phyloP scores from a whole-genome alignment of 441 rosid genomes.

The Rhodomyrtus psidioides region DNA sequence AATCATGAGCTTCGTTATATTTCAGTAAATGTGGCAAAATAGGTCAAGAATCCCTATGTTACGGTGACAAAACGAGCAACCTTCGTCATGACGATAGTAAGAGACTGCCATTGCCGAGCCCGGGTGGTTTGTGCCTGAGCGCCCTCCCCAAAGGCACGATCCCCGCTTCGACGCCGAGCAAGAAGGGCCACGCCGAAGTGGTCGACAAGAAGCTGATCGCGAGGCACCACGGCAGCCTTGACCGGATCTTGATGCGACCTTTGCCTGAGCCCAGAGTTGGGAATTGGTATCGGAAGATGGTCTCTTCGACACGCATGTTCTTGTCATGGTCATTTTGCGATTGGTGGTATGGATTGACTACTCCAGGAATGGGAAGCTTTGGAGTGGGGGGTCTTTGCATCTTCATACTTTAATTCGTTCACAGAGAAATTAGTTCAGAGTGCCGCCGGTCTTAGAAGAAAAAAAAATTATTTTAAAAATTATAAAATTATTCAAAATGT shows the following conservation, averaged over 20 bases:
- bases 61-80: neutral
- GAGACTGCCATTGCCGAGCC: slow-evolving; percentile 19
- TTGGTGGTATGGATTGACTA: neutral
- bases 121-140: slow-evolving; percentile 25
- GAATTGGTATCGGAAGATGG: slow-evolving; percentile 12
- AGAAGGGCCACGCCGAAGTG: slow-evolving; percentile 43
- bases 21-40: neutral
- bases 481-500: no score
- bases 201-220: slow-evolving; percentile 34
- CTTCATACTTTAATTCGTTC: neutral
- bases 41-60: slow-evolving; percentile 1
- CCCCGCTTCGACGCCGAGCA: slow-evolving; percentile 56
- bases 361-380: neutral
- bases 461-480: no score
- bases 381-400: neutral
- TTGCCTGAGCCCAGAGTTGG: slow-evolving; percentile 86
- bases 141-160: slow-evolving; percentile 62
- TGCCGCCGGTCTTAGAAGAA: no score
- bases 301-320: neutral
- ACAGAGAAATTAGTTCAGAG: neutral
- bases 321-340: neutral
- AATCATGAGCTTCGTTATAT: neutral
- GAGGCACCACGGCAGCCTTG: slow-evolving; percentile 42
- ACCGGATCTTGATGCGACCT: slow-evolving; percentile 43
- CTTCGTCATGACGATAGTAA: neutral